Base-by-base conservation (phyloP, 805 yeast species). In the Myxozyma melibiosi region DNA sequence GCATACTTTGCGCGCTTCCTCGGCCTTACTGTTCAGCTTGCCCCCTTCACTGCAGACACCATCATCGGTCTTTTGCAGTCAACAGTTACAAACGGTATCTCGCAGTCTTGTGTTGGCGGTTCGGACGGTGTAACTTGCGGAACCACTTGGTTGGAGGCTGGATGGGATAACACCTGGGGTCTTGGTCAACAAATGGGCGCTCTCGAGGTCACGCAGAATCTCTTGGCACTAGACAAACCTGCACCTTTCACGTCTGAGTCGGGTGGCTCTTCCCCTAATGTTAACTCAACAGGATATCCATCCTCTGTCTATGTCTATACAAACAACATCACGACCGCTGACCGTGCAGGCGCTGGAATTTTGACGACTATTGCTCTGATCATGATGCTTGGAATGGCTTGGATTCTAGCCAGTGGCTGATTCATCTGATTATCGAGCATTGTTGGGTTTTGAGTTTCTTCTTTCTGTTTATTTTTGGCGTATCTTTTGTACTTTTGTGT, bases 121-220 rank as follows among this genome's bases (percentile, higher is more conserved):
- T 58, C 73, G 4, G 97, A 91, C 70, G 89, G 89, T 16, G 86
- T 83, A 62, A 91, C 97, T 0, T 92, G 98, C 76, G 97, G 97
- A 28, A 67, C 80, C 55, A 78, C 88, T 67, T 91, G 98, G 98
- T 73, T 80, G 2, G 64, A 61, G 18, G 75, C 76, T 1, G 83
- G 82, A 18, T 87, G 86, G 84, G 97, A 91, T 72, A 84, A 80
- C 1, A 67, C 69, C 39, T 89, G 81, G 66, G 97, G 97, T 2
- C 77, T 92, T 34, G 97, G 97, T 55, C 96, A 92, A 74, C 96
- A 92, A 73, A 86, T 88, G 80, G 74, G 85, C 33, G 96, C 97
- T 0, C 73, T 90, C 60, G 97, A 90, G 59, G 76, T 77, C 6
- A 76, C 84, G 24, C 76, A 76, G 55, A 74, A 71, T 57, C 59